A percentile compares a stretch with the other conserved stretches of the same genome.
These are phyloP conservation scores for Vachellia collinsii DNA, from an alignment of 306 rosid genomes.

Conservation along the genomic window DNA sequence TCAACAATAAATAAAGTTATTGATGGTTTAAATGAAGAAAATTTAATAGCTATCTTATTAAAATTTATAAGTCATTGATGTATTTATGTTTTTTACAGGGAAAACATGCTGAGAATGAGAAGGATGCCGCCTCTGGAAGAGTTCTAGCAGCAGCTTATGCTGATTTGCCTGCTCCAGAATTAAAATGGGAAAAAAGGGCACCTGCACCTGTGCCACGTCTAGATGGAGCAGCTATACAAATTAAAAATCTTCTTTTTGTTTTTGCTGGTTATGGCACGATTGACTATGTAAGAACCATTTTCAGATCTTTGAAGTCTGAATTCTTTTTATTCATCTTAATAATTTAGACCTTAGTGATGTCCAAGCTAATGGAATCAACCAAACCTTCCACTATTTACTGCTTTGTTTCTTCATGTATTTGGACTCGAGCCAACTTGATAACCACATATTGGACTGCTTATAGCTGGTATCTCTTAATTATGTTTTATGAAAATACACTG, in stretches of 20 bases:
- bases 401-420: constrained; percentile 16
- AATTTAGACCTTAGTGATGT: background rate
- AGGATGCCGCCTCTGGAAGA: constrained; percentile 42
- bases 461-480: background rate
- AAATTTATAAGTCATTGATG: background rate
- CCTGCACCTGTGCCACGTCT: constrained; percentile 88
- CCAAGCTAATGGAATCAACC: background rate
- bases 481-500: background rate
- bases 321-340: background rate
- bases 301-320: background rate
- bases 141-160: constrained; percentile 76
- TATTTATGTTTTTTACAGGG: constrained; percentile 21
- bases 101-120: constrained; percentile 5
- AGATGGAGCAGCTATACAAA: constrained; percentile 95
- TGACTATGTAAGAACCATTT: constrained; percentile 53
- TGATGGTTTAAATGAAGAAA: background rate
- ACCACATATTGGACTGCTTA: background rate
- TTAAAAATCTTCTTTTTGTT: constrained; percentile 69
- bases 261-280: constrained; percentile 91
- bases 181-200: constrained; percentile 77
- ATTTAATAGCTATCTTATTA: background rate
- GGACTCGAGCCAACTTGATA: constrained; percentile 2
- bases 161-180: constrained; percentile 74
- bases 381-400: constrained; percentile 3
- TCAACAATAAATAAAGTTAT: background rate